Evolutionary conservation across 257 asterid species (phyloP).

Genomic region (Eustoma russellianum): DNA sequence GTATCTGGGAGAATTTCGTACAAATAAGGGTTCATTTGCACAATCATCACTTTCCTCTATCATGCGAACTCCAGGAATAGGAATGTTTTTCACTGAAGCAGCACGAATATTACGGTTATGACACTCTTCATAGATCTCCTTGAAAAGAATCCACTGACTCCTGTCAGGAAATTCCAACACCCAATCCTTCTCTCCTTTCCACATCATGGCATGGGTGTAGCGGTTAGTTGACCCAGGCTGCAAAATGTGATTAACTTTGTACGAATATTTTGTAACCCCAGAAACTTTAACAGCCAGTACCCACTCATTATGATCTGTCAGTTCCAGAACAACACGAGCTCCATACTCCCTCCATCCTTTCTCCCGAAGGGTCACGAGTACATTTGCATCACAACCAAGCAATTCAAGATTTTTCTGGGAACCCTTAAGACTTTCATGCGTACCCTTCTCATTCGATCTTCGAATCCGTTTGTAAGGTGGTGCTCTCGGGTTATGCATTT

Average conservation of each 20-base stretch:
- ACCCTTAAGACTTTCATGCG: constrained; percentile 44
- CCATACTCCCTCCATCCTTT: constrained; percentile 96
- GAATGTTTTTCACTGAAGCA: constrained; percentile 85
- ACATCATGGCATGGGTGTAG: constrained; percentile 94
- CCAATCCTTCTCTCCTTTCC: constrained; percentile 99
- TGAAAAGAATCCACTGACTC: constrained; percentile 83
- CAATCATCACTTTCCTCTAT: constrained; percentile 54
- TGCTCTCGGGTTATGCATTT: constrained; percentile 40
- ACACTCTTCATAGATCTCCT: constrained; percentile 95
- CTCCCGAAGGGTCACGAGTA: constrained; percentile 62
- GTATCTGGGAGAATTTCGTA: constrained; percentile 49
- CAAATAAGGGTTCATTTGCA: constrained; percentile 41
- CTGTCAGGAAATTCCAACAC: constrained; percentile 85
- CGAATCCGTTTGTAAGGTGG: constrained; percentile 77
- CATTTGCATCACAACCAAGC: constrained; percentile 57
- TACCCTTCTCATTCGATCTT: constrained; percentile 77
- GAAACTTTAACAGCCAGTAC: constrained; percentile 69
- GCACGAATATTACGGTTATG: constrained; percentile 87
- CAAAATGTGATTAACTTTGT: constrained; percentile 60
- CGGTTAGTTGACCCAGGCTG: constrained; percentile 92
- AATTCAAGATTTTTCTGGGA: constrained; percentile 51
- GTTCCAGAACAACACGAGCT: constrained; percentile 59
- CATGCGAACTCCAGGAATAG: constrained; percentile 86
- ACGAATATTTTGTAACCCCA: constrained; percentile 61
- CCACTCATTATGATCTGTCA: constrained; percentile 80